Evolutionary conservation across 768 basidiomycete species (phyloP).

Genomic region (Xanthoconium stramineum): DNA sequence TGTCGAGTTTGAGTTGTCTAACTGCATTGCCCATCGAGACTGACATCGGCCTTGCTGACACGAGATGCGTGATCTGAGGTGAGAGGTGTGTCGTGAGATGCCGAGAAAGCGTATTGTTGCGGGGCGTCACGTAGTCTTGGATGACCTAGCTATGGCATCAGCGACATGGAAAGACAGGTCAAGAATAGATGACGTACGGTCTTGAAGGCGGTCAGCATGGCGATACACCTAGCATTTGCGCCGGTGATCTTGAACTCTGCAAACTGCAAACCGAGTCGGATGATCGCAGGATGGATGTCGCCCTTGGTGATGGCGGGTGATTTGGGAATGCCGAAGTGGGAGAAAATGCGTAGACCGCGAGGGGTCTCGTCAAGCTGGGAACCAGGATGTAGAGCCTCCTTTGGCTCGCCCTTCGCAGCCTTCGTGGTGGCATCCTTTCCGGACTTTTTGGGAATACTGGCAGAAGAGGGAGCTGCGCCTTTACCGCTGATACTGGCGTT

Average conservation of each 20-base stretch:
- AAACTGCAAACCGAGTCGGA: conserved; percentile 85
- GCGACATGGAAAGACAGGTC: not conserved
- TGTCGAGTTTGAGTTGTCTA: conserved; percentile 91
- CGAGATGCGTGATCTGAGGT: conserved; percentile 88
- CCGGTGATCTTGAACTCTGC: conserved; percentile 90
- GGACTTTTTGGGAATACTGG: conserved; percentile 23
- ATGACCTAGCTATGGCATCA: conserved; percentile 60
- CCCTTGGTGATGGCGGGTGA: conserved; percentile 55
- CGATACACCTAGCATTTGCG: conserved; percentile 93
- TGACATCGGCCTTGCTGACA: conserved; percentile 85
- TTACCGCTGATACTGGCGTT: conserved; percentile 22
- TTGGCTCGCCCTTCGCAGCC: conserved; percentile 23
- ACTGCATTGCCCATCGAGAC: conserved; percentile 95
- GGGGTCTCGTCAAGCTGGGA: conserved; percentile 34
- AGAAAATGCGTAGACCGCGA: conserved; percentile 77
- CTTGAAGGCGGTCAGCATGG: conserved; percentile 88
- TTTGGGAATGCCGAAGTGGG: conserved; percentile 81
- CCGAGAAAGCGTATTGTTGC: conserved; percentile 80
- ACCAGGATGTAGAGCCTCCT: conserved; percentile 28
- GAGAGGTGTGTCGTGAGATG: conserved; percentile 91
- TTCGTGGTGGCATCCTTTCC: conserved; percentile 21
- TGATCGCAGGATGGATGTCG: conserved; percentile 87
- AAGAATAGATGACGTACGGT: conserved; percentile 51
- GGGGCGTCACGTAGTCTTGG: conserved; percentile 84
- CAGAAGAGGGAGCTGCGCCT: conserved; percentile 10